Evolutionary conservation across 805 yeast species (phyloP).

Genomic region (Lipomyces chichibuensis): DNA sequence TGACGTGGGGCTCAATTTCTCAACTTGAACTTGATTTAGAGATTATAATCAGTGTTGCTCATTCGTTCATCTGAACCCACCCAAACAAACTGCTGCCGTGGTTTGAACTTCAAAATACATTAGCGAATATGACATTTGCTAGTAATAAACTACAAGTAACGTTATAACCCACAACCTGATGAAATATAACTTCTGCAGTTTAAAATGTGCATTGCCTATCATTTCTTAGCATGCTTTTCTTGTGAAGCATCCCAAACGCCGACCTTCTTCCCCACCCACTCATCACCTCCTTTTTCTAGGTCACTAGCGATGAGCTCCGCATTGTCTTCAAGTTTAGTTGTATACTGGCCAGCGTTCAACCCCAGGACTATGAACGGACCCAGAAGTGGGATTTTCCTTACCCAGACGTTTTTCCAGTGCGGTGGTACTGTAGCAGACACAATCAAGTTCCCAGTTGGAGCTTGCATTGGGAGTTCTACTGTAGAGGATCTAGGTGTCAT

Average conservation of each 20-base stretch:
- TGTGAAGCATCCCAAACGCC: not conserved
- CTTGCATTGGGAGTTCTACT: not conserved
- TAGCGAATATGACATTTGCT: no score
- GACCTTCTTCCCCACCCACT: slow-evolving; percentile 3
- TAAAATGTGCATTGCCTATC: no score
- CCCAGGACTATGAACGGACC: not conserved
- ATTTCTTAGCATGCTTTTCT: no score
- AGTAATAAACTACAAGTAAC: no score
- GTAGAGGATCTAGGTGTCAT: not conserved
- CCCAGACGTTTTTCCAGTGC: not conserved
- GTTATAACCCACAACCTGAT: no score
- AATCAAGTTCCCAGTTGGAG: not conserved
- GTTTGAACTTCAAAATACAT: no score
- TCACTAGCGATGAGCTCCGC: not conserved
- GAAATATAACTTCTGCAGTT: no score
- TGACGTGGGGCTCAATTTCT: no score
- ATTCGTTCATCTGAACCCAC: no score
- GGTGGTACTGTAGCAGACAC: not conserved
- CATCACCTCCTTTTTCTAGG: not conserved
- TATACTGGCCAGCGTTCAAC: not conserved
- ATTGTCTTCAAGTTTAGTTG: not conserved
- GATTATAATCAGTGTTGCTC: no score
- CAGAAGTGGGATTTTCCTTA: not conserved
- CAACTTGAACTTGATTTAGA: no score
- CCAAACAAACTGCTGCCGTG: no score